Base-by-base conservation (phyloP, 2,329 filamentous ascomycete species). In the Trichoderma endophyticum region DNA sequence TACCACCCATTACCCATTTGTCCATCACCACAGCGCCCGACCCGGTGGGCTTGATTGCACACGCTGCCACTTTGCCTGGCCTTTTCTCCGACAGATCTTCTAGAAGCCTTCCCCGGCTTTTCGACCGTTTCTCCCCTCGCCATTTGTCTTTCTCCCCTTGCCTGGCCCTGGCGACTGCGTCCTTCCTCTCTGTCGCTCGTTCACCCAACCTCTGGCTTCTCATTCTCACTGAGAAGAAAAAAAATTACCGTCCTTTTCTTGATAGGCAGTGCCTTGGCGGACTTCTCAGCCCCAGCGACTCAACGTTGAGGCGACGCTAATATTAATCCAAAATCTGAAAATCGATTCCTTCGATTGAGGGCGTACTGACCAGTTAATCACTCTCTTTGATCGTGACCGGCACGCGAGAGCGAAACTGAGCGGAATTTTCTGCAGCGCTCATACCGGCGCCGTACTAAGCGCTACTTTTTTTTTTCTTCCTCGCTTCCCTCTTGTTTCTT, bases 11-110 rank as follows among this genome's bases (percentile, higher is more conserved):
- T 30, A 14, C 14, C 15, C 11, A 59, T 39, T 54, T 60, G 60
- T 32, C 69, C 51, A 71, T 71, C 69, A 61, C 51, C 69, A 61
- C 64, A 30, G 56, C 54, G 71, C 65, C 60, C 66, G 71, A 66
- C 39, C 32, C 57, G 24, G 67, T 65, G 60, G 72, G 9, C 69
- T 63, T 69, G 64, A 28, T 43, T 43, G 68, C 71, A 65, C 63
- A 57, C 68, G 70, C 65, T 48, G 63, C 34, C 59, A 30, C 66
- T 57, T 34, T 59, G 56, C 43, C 71, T 70, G 63, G 30, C 59
- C 69, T 73, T 72, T 73, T 73, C 72, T 73, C 72, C 72, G 72
- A 73, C 72, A 73, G 71, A 73, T 73, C 71, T 73, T 73, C 73
- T 73, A 73, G 73, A 73, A 73, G 73, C 69, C 71, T 72, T 73